phyloP scores from a whole-genome alignment of 345 rosid species.

The Jatropha curcas region DNA sequence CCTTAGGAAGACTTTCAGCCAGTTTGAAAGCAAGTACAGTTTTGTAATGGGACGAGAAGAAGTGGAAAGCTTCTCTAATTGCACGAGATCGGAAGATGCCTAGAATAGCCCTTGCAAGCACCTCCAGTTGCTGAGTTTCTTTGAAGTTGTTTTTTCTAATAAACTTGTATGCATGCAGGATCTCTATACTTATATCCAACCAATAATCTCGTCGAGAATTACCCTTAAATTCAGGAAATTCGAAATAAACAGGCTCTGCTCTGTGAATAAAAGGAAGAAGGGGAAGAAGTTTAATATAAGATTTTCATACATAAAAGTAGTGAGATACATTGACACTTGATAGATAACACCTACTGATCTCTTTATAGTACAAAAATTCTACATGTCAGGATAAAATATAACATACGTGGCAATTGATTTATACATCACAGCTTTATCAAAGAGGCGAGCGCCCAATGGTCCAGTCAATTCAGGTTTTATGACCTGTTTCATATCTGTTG shows the following conservation, averaged over 20 bases:
- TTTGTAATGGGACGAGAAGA: slow-evolving; percentile 78
- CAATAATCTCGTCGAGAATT: slow-evolving; percentile 90
- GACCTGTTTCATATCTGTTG: slow-evolving; percentile 73
- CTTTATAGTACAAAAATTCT: slow-evolving; percentile 9
- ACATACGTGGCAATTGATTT: slow-evolving; percentile 73
- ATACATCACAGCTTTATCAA: slow-evolving; percentile 97
- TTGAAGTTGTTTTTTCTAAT: slow-evolving; percentile 59
- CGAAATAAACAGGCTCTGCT: slow-evolving; percentile 77
- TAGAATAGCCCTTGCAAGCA: slow-evolving; percentile 71
- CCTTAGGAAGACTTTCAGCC: slow-evolving; percentile 92
- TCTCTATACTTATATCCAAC: slow-evolving; percentile 82
- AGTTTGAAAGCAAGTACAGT: slow-evolving; percentile 77
- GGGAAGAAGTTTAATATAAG: slow-evolving; percentile 11
- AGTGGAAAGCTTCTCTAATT: slow-evolving; percentile 70
- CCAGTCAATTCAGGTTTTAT: slow-evolving; percentile 91
- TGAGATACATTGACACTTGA: not conserved
- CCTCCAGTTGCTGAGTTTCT: slow-evolving; percentile 65
- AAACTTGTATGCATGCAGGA: slow-evolving; percentile 71
- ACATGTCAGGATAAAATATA: slow-evolving; percentile 18
- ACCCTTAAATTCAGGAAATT: slow-evolving; percentile 92
- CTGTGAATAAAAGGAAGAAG: slow-evolving; percentile 32
- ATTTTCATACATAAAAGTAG: slow-evolving; percentile 7
- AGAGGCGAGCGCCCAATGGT: slow-evolving; percentile 93
- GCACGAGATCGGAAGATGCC: slow-evolving; percentile 79
- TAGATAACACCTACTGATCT: not conserved